Percentiles rank a stretch among this genome's conserved stretches.
These are phyloP conservation scores for Heliamphora exappendiculata DNA, from an alignment of 148 eudicot species.

Conservation along the genomic window DNA sequence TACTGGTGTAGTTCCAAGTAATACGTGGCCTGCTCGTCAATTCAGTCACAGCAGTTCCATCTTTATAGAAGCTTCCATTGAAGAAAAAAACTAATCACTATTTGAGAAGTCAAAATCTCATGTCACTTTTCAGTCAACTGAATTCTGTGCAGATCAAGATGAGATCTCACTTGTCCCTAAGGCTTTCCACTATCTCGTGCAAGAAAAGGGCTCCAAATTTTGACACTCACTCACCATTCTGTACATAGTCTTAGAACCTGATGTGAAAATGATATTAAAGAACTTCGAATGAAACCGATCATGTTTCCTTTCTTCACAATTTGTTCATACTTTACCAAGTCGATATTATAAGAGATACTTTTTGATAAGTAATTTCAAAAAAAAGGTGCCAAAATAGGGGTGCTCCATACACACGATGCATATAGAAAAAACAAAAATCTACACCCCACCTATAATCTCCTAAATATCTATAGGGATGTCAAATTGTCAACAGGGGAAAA, in stretches of 20 bases:
- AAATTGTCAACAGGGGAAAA: no score
- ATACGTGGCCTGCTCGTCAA: not conserved
- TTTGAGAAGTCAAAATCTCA: not conserved
- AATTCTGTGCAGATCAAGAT: not conserved
- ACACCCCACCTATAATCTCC: no score
- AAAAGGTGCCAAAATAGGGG: no score
- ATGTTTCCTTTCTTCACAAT: not conserved
- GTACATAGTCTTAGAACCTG: no score
- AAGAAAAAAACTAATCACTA: not conserved
- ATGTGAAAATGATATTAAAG: not conserved
- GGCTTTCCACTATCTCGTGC: not conserved
- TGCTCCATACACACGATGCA: no score
- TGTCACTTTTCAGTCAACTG: not conserved
- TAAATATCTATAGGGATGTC: no score
- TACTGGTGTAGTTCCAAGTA: not conserved
- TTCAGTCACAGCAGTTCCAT: not conserved
- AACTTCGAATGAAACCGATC: not conserved
- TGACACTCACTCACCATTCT: no score
- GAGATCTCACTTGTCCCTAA: not conserved
- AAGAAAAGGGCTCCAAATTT: not conserved
- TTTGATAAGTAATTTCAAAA: no score
- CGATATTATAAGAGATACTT: no score
- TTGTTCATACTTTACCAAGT: no score
- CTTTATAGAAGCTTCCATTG: not conserved
- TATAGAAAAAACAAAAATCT: no score